Evolutionary conservation across 148 eudicot species (phyloP).

Genomic region (Cornus florida): DNA sequence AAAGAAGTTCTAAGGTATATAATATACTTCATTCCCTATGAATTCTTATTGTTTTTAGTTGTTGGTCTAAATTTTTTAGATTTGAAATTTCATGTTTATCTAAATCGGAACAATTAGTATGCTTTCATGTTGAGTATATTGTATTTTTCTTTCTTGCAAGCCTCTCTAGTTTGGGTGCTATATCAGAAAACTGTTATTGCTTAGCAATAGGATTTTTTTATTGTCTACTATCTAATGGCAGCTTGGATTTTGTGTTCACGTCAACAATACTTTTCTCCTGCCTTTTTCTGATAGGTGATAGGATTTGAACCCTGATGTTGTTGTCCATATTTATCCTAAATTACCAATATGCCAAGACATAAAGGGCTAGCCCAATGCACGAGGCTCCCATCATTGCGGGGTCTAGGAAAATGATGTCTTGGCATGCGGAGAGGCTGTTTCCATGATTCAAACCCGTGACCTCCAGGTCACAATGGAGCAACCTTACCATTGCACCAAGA

Average conservation of each 20-base stretch:
- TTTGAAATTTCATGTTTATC: background rate
- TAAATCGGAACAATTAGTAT: background rate
- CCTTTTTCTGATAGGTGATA: background rate
- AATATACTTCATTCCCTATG: background rate
- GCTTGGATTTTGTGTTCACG: background rate
- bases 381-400: too few species aligned
- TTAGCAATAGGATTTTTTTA: background rate
- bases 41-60: background rate
- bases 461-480: too few species aligned
- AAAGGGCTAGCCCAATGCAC: too few species aligned
- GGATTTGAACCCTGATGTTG: background rate
- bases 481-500: too few species aligned
- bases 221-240: background rate
- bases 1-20: conserved; percentile 77
- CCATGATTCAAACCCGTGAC: too few species aligned
- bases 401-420: too few species aligned
- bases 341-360: background rate
- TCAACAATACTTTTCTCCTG: background rate
- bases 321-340: background rate
- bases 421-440: too few species aligned
- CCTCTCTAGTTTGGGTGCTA: background rate
- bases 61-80: background rate
- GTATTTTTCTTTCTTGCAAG: background rate
- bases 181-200: background rate
- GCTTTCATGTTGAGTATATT: background rate